Conservation (phyloP, 1,284 basidiomycete species). For the Heterobasidion irregulare region DNA sequence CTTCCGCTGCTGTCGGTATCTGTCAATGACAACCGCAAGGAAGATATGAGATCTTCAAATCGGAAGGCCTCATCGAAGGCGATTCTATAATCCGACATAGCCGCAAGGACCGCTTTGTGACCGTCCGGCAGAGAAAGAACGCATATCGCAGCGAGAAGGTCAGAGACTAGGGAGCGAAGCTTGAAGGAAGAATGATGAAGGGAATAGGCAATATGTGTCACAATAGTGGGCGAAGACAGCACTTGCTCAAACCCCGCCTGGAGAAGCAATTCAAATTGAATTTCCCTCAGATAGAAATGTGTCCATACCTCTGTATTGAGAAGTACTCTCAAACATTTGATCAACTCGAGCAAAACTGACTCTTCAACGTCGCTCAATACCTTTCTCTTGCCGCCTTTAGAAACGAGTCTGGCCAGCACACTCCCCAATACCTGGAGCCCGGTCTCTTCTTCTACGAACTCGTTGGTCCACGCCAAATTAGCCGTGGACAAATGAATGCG, state of each 20-base stretch:
- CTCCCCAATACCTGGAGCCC: constrained; percentile 61
- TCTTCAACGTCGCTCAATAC: constrained; percentile 55
- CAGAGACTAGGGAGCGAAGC: constrained; percentile 63
- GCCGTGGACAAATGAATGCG: constrained; percentile 83
- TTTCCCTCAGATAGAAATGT: background rate
- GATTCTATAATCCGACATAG: constrained; percentile 73
- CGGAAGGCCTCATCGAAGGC: constrained; percentile 71
- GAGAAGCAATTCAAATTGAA: constrained; percentile 4
- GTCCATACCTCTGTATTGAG: constrained; percentile 76
- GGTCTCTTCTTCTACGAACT: constrained; percentile 58
- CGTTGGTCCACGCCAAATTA: constrained; percentile 70
- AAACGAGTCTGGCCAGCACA: constrained; percentile 52
- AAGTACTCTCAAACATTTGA: constrained; percentile 77
- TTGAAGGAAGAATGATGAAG: constrained; percentile 64
- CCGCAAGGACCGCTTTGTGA: constrained; percentile 65
- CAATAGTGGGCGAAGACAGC: constrained; percentile 53
- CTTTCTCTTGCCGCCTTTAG: constrained; percentile 52
- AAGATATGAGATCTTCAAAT: constrained; percentile 69
- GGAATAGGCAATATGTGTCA: constrained; percentile 70
- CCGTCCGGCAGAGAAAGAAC: constrained; percentile 68
- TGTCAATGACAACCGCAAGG: constrained; percentile 48
- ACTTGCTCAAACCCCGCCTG: constrained; percentile 72
- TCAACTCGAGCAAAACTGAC: constrained; percentile 61
- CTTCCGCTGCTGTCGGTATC: constrained; percentile 22
- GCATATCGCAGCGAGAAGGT: constrained; percentile 80